Evolutionary conservation across 306 rosid species (phyloP).

Genomic region (Macrotyloma uniflorum): DNA sequence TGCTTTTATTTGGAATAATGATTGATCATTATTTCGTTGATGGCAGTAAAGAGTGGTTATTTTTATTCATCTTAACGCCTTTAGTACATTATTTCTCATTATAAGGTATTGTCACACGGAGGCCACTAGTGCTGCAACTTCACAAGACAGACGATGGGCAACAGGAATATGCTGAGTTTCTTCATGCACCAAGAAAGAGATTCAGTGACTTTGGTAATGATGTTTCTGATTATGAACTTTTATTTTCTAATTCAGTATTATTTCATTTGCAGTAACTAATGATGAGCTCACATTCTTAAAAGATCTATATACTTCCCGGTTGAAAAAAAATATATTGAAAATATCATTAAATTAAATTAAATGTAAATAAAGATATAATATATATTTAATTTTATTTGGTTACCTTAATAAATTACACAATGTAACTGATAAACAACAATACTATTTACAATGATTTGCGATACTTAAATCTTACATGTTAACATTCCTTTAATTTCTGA

Average conservation of each 20-base stretch:
- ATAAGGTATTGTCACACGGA: constrained; percentile 66
- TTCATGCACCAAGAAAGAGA: constrained; percentile 73
- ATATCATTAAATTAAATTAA: too few relatives aligned
- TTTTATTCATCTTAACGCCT: neutral
- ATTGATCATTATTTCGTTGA: neutral
- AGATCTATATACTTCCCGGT: too few relatives aligned
- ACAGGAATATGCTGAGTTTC: constrained; percentile 82
- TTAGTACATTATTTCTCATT: neutral
- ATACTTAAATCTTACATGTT: neutral
- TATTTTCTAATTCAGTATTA: constrained; percentile 10
- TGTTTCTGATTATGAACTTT: neutral
- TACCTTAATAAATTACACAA: too few relatives aligned
- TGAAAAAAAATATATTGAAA: too few relatives aligned
- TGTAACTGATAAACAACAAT: too few relatives aligned
- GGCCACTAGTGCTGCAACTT: constrained; percentile 84
- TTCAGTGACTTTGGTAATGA: constrained; percentile 66
- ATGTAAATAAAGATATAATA: too few relatives aligned
- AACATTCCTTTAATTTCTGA: neutral
- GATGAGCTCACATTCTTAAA: too few relatives aligned
- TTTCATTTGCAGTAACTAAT: constrained; percentile 3
- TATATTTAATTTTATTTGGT: too few relatives aligned
- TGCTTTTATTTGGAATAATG: neutral
- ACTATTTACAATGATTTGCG: neutral
- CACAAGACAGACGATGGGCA: constrained; percentile 63
- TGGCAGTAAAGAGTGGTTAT: neutral